Evolutionary conservation across 1,284 basidiomycete genomes (phyloP), one percentile per base, ranked within the genome.

Genomic region (Agaricales sp.): DNA sequence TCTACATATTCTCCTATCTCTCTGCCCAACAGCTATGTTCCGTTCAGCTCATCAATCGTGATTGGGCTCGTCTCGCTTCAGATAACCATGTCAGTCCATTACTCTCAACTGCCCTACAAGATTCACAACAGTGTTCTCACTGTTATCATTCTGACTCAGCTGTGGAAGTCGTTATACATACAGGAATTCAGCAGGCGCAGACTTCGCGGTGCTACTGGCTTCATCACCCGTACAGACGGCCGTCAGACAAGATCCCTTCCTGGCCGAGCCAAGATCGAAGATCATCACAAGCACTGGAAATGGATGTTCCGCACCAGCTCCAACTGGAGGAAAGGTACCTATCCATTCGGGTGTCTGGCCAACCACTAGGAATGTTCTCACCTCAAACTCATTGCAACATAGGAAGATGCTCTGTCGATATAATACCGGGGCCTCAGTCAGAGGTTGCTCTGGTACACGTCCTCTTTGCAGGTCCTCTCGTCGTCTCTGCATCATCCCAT

Each of bases 281-380:
- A 67, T 39, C 11, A 19, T 11, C 54, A 67, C 43, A 79, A 72
- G 59, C 75, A 86, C 57, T 89, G 86, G 86, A 87, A 86, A 63
- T 84, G 77, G 76, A 87, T 88, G 84, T 88, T 87, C 63, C 75
- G 83, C 47, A 83, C 87, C 53, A 87, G 82, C 58, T 77, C 76
- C 4, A 88, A 89, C 55, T 89, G 87, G 86, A 71, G 75, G 59
- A 83, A 66, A 63, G 85, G 85, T 87, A 58, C 55, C 71, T 57
- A 20, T 44, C 37, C 26, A 14, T 38, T 45, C 16, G 21, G n/a
- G n/a, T 18, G 14, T 12, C 16, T 8, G 13, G 18, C 23, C 13
- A 35, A 8, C 30, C 8, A 35, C n/a, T 35, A 8, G n/a, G n/a
- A n/a, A 43, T 19, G 8, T 43, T 19, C 41, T 43, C 20, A 43